Percentiles rank a stretch among this genome's conserved stretches.
Evolutionary conservation across 192 early-diverging fungal species (phyloP).

Genomic region (Endogone sp.): DNA sequence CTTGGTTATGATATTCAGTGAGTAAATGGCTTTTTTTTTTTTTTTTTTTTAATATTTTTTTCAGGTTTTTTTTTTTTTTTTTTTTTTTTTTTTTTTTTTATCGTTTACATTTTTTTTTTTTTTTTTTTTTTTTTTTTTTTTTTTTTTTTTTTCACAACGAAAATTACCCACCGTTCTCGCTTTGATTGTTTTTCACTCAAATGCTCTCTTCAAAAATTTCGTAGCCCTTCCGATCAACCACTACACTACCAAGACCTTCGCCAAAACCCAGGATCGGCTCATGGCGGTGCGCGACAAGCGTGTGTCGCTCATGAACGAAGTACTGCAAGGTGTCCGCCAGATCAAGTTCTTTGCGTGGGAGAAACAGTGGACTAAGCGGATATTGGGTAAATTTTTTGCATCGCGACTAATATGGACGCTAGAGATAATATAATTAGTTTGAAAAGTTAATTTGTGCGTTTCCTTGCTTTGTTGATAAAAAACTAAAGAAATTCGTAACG

Average conservation of each 20-base stretch:
- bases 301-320: constrained; percentile 62
- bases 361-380: constrained; percentile 24
- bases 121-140: too few relatives aligned
- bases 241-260: constrained; percentile 26
- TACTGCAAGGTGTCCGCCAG: constrained; percentile 55
- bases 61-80: neutral
- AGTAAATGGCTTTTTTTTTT: too few relatives aligned
- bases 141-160: too few relatives aligned
- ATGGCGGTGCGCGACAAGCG: constrained; percentile 68
- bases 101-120: too few relatives aligned
- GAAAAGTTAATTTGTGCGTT: too few relatives aligned
- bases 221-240: constrained; percentile 38
- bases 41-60: neutral
- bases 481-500: constrained; percentile 9
- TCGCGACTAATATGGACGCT: too few relatives aligned
- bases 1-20: too few relatives aligned
- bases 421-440: too few relatives aligned
- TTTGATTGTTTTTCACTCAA: constrained; percentile 7
- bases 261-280: constrained; percentile 51
- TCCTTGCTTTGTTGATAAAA: neutral
- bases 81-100: too few relatives aligned
- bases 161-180: too few relatives aligned
- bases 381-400: constrained; percentile 8
- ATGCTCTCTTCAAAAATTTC: constrained; percentile 13
- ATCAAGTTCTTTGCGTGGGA: constrained; percentile 66